These are phyloP conservation scores for Hypholoma fasciculare DNA, from an alignment of 768 basidiomycete species.

Conservation along the genomic window DNA sequence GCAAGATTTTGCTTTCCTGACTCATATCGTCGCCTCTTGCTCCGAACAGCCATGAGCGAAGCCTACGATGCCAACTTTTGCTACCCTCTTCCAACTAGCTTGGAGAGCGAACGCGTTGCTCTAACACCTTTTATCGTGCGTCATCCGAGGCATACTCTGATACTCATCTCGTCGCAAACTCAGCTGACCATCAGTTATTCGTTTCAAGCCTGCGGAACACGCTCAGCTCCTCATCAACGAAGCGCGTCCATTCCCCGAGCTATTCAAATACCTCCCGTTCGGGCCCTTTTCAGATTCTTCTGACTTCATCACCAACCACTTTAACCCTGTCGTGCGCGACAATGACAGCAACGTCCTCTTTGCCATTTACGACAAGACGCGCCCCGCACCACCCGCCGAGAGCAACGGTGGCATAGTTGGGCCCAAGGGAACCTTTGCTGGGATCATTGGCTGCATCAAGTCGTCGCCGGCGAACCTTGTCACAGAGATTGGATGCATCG, in stretches of 20 bases:
- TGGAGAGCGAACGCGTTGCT: constrained; percentile 49
- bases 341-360: constrained; percentile 42
- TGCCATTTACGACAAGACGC: constrained; percentile 53
- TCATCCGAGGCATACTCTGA: constrained; percentile 4
- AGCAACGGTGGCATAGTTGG: constrained; percentile 1
- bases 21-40: too few relatives aligned
- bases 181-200: neutral
- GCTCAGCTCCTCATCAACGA: constrained; percentile 37
- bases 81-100: constrained; percentile 40
- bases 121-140: constrained; percentile 52
- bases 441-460: constrained; percentile 51
- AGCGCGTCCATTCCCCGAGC: constrained; percentile 32
- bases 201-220: constrained; percentile 43
- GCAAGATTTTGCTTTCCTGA: too few relatives aligned
- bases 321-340: constrained; percentile 34
- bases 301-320: constrained; percentile 33
- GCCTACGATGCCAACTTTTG: constrained; percentile 48
- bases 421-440: constrained; percentile 41
- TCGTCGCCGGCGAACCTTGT: constrained; percentile 38
- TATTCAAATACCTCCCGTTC: constrained; percentile 50
- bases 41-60: too few relatives aligned
- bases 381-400: constrained; percentile 7
- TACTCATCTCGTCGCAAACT: neutral
- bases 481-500: constrained; percentile 56
- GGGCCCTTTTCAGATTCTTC: constrained; percentile 43